Percentiles rank a stretch among this genome's conserved stretches.
These are phyloP conservation scores for Geranomyces michiganensis DNA, from an alignment of 192 early-diverging fungal genomes.

Conservation along the genomic window DNA sequence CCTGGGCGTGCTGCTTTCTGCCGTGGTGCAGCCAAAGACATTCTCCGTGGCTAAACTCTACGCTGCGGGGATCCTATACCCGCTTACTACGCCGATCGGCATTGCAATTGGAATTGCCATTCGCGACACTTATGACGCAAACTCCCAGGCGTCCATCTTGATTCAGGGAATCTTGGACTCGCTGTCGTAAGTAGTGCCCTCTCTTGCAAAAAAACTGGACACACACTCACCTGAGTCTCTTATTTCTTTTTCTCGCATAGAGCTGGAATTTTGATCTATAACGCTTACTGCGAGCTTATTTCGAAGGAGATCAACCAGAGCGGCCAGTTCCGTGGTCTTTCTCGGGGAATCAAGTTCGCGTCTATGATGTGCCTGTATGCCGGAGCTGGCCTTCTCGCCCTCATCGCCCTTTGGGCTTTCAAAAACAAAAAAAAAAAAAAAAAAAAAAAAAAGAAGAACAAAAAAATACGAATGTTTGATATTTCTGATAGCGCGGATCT, in stretches of 20 bases:
- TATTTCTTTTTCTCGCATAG: neutral
- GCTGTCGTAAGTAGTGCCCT: conserved; percentile 30
- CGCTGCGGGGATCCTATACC: conserved; percentile 35
- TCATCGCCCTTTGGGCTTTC: neutral
- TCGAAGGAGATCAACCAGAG: conserved; percentile 9
- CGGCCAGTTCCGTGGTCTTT: neutral
- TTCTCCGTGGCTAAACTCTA: neutral
- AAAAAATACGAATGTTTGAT: no score
- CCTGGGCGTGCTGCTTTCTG: conserved; percentile 21
- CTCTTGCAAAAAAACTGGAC: neutral
- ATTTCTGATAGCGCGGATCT: no score
- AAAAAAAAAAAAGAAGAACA: no score
- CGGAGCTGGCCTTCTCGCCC: neutral
- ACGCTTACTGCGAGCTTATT: conserved; percentile 9
- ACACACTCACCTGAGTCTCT: neutral
- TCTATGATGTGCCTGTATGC: neutral
- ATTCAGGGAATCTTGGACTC: conserved; percentile 75
- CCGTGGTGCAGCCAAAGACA: conserved; percentile 27
- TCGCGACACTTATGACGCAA: conserved; percentile 40
- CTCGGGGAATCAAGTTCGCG: neutral
- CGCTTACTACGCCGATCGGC: conserved; percentile 84
- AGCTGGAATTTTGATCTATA: conserved; percentile 1
- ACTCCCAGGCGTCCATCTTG: neutral
- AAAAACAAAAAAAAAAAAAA: no score
- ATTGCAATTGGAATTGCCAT: conserved; percentile 77